Evolutionary conservation across 257 asterid genomes (phyloP), one percentile per base, ranked within the genome.

Genomic region (Forsythia viridissima): DNA sequence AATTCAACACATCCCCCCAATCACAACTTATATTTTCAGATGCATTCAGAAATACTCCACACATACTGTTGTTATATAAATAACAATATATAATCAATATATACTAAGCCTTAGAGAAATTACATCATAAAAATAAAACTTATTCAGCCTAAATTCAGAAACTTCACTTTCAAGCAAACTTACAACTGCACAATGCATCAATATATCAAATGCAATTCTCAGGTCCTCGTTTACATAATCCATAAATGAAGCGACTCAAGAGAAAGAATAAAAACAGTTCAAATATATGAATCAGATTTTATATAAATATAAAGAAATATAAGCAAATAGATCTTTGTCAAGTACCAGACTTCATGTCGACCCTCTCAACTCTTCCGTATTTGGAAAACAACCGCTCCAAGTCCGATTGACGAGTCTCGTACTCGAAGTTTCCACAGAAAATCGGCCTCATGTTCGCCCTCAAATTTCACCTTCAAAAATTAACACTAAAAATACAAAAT

Each of bases 311-410:
- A 21, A 41, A 78, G 16, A 6, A 8, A 7, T 2, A 43, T 4
- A n/a, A 12, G 5, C 10, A 74, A 69, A 75, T 20, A 79, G 66
- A 71, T 0, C 38, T 8, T 18, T 8, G 11, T 4, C 4, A 21
- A 18, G 46, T 89, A 92, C 97, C 96, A 84, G 97, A 88, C 90
- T 94, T 94, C 95, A 93, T 91, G 83, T 93, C 99, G 52, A 94
- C 90, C 6, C 95, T 94, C 8, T 91, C 98, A 69, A 94, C 84
- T 83, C 90, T 88, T 80, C 98, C 98, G 52, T 90, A 89, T 78
- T 94, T 94, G 80, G 94, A 87, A 84, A 94, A 92, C 80, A 91
- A 55, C 7, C 97, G 90, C 83, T 94, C 97, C 90, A 94, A 80
- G 34, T 93, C 98, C 41, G 96, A 89, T 71, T 91, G 98, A 34